Base-by-base conservation (phyloP, 2,329 filamentous ascomycete genomes). In the Trichoderma arundinaceum region DNA sequence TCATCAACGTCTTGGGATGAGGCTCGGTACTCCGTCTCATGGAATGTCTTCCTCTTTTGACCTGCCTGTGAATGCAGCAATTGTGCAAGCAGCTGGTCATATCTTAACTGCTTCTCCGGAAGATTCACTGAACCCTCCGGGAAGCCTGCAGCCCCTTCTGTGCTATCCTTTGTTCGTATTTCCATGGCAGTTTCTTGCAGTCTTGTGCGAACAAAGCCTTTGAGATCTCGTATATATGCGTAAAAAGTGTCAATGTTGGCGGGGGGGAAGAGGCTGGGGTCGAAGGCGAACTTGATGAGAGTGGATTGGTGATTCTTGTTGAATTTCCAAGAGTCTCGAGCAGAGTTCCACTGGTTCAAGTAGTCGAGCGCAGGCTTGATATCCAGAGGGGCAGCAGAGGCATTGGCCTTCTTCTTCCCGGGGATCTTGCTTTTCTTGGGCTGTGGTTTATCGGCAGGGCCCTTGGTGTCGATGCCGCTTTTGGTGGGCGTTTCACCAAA, bases 251-350 rank as follows among this genome's bases (percentile, higher is more conserved):
- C 79, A 66, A 92, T 88, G 77, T 94, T 86, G 66, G 84, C 80
- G 15, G 88, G 79, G 0, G 93, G 92, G 49, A 97, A 86, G 68
- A 86, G 85, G 71, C 88, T 86, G 69, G 88, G 79, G 70, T 91
- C 88, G 75, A 96, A 92, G 52, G 91, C 80, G 80, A 96, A 88
- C 77, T 95, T 94, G 74, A 97, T 86, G 12, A 97, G 82, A 71
- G 92, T 87, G 62, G 89, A 92, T 77, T 97, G 94, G 74, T 92
- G 88, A 71, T 92, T 94, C 80, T 97, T 97, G 81, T 96, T 96
- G 82, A 97, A 98, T 77, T 97, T 97, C 94, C 94, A 98, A 71
- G 82, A 83, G 9, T 84, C 81, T 66, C 88, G 88, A 67, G 88
- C 84, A 64, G 84, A 84, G 77, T 91, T 84, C 84, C 93, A 97